phyloP scores from a whole-genome alignment of 177 flowering plant genomes.

The Vitis hybrid region DNA sequence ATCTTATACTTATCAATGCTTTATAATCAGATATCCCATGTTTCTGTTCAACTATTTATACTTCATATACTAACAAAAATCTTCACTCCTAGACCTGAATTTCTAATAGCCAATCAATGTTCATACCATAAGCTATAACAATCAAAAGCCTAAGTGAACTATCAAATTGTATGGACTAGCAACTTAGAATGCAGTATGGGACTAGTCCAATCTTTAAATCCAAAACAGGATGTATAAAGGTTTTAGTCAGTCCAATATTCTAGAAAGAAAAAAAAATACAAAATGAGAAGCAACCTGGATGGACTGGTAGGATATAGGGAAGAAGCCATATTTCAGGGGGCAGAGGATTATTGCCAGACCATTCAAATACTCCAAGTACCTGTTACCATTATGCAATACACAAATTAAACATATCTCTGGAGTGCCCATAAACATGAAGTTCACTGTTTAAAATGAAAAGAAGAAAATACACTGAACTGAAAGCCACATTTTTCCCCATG shows the following conservation, averaged over 20 bases:
- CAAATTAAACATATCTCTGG: neutral
- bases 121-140: no score
- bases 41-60: no score
- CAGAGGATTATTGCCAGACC: conserved; percentile 68
- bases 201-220: no score
- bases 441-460: conserved; percentile 6
- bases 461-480: conserved; percentile 35
- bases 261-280: neutral
- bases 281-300: conserved; percentile 44
- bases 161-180: no score
- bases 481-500: conserved; percentile 78
- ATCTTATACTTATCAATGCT: no score
- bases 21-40: no score
- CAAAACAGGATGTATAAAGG: no score
- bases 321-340: conserved; percentile 72
- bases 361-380: conserved; percentile 72
- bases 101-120: no score
- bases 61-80: no score
- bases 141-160: no score
- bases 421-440: neutral
- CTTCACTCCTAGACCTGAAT: no score
- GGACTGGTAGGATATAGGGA: conserved; percentile 52
- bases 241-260: neutral
- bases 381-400: conserved; percentile 11
- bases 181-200: no score